Evolutionary conservation across 768 basidiomycete species (phyloP).

Genomic region (Leucogyrophana mollusca): DNA sequence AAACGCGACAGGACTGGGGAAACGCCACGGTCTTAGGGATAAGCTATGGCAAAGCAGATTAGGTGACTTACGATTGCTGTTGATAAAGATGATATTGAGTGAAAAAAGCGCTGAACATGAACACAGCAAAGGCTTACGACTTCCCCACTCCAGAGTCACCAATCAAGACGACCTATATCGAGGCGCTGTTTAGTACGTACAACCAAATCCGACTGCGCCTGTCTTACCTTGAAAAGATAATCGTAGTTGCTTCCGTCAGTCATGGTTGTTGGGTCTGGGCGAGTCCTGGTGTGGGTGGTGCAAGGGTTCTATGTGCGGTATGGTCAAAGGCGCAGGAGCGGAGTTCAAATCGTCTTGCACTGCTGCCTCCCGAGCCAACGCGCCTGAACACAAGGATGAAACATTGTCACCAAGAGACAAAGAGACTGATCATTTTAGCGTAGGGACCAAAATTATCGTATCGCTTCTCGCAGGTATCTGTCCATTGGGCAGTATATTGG

Average conservation of each 20-base stretch:
- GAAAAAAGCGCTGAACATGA: slow-evolving; percentile 2
- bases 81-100: not conserved
- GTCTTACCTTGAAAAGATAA: slow-evolving; percentile 93
- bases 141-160: slow-evolving; percentile 99
- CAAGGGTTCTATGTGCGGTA: slow-evolving; percentile 7
- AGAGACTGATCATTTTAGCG: too few relatives aligned
- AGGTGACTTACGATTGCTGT: slow-evolving; percentile 33
- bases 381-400: not conserved
- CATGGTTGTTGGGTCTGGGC: slow-evolving; percentile 44
- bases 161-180: slow-evolving; percentile 98
- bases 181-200: slow-evolving; percentile 3
- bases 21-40: not conserved
- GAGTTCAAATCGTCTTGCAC: slow-evolving; percentile 27
- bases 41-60: not conserved
- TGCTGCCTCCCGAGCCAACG: not conserved
- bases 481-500: too few relatives aligned
- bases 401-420: too few relatives aligned
- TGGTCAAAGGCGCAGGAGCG: slow-evolving; percentile 14
- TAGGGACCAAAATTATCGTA: too few relatives aligned
- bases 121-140: slow-evolving; percentile 67
- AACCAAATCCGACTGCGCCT: not conserved
- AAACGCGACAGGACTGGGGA: slow-evolving; percentile 94
- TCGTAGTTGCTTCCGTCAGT: slow-evolving; percentile 95
- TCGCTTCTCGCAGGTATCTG: too few relatives aligned
- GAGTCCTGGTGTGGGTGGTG: slow-evolving; percentile 5